Base-by-base conservation (phyloP, 768 basidiomycete genomes). In the Phanerodontia chrysosporium region DNA sequence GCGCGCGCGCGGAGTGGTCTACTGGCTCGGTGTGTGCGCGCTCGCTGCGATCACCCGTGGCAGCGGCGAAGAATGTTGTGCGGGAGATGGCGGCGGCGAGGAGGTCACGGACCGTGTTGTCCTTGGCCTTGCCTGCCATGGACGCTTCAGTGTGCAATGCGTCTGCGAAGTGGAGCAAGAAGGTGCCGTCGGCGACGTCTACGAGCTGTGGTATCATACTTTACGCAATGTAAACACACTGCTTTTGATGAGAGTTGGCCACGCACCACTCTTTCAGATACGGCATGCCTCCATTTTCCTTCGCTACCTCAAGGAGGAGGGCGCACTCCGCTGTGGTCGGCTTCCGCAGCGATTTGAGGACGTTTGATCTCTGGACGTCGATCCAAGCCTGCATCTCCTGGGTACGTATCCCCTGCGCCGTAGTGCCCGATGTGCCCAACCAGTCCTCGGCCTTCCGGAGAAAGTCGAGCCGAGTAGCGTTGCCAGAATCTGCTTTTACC, bases 201-300 rank as follows among this genome's bases (percentile, higher is more conserved):
- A 39, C 9, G 18, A 59, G 25, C 45, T 49, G 52, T 14, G 58
- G 52, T 6, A 59, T 28, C 16, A 59, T 35, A 27, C 58, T 59
- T 22, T n/a, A 21, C 21, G 28, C 6, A 14, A 3, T 28, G 18
- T 35, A 22, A 25, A 49, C 8, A 39, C 18, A 32, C 25, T 1
- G 9, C 27, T 8, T 39, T 5, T 18, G 16, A 22, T 2, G 49
- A 49, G n/a, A 51, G 21, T 44, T 22, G 7, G 16, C 14, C 27
- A n/a, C 49, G 35, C 24, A 60, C 59, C n/a, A 32, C 18, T 55
- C 32, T 8, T 32, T 5, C 2, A 60, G 30, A 21, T 35, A 55
- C 6, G 8, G 5, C 21, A 55, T 1, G 1, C 55, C 55, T 1
- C 55, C 55, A 45, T 48, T 18, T 24, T 27, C 30, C 7, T 18